Evolutionary conservation across 2,329 filamentous ascomycete species (phyloP).

Genomic region (Xylariaceae sp.): DNA sequence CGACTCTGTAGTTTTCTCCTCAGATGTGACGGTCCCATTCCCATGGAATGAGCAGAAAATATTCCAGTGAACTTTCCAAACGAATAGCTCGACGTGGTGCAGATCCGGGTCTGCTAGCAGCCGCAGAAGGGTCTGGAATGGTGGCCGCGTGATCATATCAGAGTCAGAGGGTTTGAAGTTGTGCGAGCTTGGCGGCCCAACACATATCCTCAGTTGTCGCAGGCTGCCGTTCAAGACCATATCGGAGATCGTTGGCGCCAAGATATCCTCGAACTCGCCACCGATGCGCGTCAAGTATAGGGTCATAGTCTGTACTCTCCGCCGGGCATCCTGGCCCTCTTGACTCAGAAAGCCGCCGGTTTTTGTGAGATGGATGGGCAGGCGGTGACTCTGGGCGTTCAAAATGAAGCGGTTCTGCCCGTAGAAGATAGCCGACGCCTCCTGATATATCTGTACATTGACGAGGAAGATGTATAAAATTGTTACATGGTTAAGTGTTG

Average conservation of each 20-base stretch:
- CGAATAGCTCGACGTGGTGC: constrained; percentile 46
- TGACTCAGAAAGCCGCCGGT: constrained; percentile 39
- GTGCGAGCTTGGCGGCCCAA: constrained; percentile 32
- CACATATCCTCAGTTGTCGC: constrained; percentile 33
- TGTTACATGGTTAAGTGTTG: constrained; percentile 17
- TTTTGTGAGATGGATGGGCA: constrained; percentile 35
- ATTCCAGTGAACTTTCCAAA: constrained; percentile 44
- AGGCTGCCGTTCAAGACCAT: constrained; percentile 40
- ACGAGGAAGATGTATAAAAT: constrained; percentile 38
- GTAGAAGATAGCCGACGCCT: constrained; percentile 42
- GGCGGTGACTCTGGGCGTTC: constrained; percentile 37
- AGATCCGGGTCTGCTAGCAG: constrained; percentile 54
- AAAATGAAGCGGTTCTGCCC: constrained; percentile 38
- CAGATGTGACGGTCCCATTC: constrained; percentile 12
- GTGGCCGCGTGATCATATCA: constrained; percentile 33
- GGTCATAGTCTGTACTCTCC: constrained; percentile 37
- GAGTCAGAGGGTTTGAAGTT: constrained; percentile 18
- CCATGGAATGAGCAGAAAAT: constrained; percentile 52
- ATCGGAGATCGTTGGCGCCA: constrained; percentile 39
- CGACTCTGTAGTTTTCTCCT: constrained; percentile 25
- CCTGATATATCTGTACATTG: constrained; percentile 41
- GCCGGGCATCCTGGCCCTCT: constrained; percentile 36
- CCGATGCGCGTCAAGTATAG: constrained; percentile 38
- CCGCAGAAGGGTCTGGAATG: constrained; percentile 46
- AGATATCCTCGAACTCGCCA: constrained; percentile 38